Evolutionary conservation across 2,329 filamentous ascomycete genomes (phyloP).

Genomic region (Microcyclosporella mali): DNA sequence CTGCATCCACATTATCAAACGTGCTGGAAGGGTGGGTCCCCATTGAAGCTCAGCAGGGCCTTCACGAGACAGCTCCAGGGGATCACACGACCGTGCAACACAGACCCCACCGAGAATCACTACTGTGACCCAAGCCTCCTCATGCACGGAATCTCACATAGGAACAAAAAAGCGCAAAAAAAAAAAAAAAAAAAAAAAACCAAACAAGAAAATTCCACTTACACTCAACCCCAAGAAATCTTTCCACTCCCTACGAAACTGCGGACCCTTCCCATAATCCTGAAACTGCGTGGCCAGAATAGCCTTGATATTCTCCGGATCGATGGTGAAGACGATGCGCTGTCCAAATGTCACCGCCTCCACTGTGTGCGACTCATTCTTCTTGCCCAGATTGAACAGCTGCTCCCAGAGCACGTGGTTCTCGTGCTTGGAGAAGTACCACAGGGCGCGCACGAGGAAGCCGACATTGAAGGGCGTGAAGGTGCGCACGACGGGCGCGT

Average conservation of each 20-base stretch:
- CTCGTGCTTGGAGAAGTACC: conserved; percentile 41
- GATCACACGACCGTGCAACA: too few relatives aligned
- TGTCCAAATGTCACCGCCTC: conserved; percentile 52
- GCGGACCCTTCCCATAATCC: conserved; percentile 75
- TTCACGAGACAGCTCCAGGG: too few relatives aligned
- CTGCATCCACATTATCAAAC: not conserved
- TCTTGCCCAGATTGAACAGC: conserved; percentile 42
- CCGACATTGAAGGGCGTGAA: conserved; percentile 53
- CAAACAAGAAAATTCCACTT: conserved; percentile 62
- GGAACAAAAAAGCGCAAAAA: too few relatives aligned
- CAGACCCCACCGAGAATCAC: too few relatives aligned
- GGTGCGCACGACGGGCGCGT: conserved; percentile 38
- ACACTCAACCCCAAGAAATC: conserved; percentile 65
- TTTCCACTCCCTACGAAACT: conserved; percentile 69
- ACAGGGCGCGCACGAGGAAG: conserved; percentile 54
- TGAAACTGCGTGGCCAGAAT: conserved; percentile 79
- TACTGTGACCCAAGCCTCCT: too few relatives aligned
- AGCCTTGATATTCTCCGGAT: conserved; percentile 87
- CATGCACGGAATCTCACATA: too few relatives aligned
- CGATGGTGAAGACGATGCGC: conserved; percentile 68
- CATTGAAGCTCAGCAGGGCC: too few relatives aligned
- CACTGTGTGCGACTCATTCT: conserved; percentile 48
- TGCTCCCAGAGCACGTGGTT: conserved; percentile 58
- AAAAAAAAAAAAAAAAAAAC: too few relatives aligned
- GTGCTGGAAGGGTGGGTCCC: too few relatives aligned